Percentiles rank a stretch among this genome's conserved stretches.
Evolutionary conservation across 1,284 basidiomycete species (phyloP).

Genomic region (Gomphus sp.): DNA sequence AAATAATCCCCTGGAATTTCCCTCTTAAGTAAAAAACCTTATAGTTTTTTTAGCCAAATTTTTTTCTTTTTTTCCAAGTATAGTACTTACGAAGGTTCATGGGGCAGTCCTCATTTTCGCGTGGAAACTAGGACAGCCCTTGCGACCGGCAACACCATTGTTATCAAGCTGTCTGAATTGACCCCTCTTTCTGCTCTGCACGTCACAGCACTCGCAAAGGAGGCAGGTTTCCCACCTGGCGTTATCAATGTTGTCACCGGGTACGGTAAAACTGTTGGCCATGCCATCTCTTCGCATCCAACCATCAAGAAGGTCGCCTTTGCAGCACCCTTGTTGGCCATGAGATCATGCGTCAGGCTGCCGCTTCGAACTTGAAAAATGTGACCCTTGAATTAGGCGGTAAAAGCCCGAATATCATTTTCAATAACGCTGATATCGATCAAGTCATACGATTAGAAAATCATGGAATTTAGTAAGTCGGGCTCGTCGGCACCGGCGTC

Average conservation of each 20-base stretch:
- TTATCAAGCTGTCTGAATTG: slow-evolving; percentile 87
- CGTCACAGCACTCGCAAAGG: slow-evolving; percentile 36
- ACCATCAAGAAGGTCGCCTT: slow-evolving; percentile 45
- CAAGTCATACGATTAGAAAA: slow-evolving; percentile 76
- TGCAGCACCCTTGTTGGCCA: slow-evolving; percentile 78
- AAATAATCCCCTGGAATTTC: slow-evolving; percentile 81
- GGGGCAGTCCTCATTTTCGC: slow-evolving; percentile 62
- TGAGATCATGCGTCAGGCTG: slow-evolving; percentile 76
- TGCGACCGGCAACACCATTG: slow-evolving; percentile 74
- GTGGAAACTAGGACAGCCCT: slow-evolving; percentile 82
- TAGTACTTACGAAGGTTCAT: background rate
- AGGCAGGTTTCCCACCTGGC: slow-evolving; percentile 61
- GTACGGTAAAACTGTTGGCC: slow-evolving; percentile 60
- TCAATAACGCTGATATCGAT: slow-evolving; percentile 66
- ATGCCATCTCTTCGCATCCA: slow-evolving; percentile 39
- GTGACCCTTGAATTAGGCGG: slow-evolving; percentile 92
- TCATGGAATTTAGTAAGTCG: slow-evolving; percentile 63
- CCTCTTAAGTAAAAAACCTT: no score
- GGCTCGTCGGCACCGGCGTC: no score
- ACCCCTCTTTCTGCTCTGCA: slow-evolving; percentile 77
- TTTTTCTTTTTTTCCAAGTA: slow-evolving; percentile 17
- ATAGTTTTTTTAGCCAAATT: no score
- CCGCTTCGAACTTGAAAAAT: slow-evolving; percentile 80
- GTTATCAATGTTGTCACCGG: slow-evolving; percentile 64
- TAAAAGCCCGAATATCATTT: slow-evolving; percentile 79